phyloP scores from a whole-genome alignment of 1,284 basidiomycete genomes.

The Fistulinella cinereoalba region DNA sequence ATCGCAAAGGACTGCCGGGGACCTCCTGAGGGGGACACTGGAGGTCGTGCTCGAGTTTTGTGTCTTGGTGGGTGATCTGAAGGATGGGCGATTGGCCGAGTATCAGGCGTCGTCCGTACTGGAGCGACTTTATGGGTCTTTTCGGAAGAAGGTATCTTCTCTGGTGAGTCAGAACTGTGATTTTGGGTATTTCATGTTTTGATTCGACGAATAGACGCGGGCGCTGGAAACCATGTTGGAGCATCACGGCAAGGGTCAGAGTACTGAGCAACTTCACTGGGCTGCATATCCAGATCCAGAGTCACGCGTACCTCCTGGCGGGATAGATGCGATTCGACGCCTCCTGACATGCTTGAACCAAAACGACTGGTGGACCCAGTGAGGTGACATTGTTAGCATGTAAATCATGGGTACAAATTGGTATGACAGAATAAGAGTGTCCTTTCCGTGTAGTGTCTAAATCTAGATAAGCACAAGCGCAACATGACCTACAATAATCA shows the following conservation, averaged over 20 bases:
- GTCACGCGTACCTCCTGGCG: constrained; percentile 40
- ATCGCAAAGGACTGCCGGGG: constrained; percentile 63
- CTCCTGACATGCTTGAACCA: constrained; percentile 46
- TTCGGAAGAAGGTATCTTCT: constrained; percentile 51
- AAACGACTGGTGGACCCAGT: constrained; percentile 46
- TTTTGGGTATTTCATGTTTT: background rate
- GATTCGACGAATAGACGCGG: constrained; percentile 12
- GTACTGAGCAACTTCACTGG: constrained; percentile 23
- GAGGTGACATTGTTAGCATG: constrained; percentile 7
- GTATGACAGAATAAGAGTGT: constrained; percentile 7
- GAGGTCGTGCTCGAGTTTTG: constrained; percentile 71
- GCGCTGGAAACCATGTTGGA: constrained; percentile 34
- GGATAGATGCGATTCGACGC: constrained; percentile 47
- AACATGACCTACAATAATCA: constrained; percentile 9
- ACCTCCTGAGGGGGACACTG: constrained; percentile 63
- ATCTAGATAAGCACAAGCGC: constrained; percentile 26
- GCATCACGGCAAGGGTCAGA: constrained; percentile 33
- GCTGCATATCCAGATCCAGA: constrained; percentile 22
- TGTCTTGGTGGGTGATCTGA: constrained; percentile 63
- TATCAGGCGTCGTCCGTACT: constrained; percentile 57
- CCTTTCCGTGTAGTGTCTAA: constrained; percentile 17
- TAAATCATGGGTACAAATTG: constrained; percentile 10
- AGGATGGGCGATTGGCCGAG: constrained; percentile 52
- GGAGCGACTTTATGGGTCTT: constrained; percentile 52
- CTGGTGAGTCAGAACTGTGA: constrained; percentile 49